Conservation (phyloP, 2,329 filamentous ascomycete genomes). For the Thielaviopsis punctulata region DNA sequence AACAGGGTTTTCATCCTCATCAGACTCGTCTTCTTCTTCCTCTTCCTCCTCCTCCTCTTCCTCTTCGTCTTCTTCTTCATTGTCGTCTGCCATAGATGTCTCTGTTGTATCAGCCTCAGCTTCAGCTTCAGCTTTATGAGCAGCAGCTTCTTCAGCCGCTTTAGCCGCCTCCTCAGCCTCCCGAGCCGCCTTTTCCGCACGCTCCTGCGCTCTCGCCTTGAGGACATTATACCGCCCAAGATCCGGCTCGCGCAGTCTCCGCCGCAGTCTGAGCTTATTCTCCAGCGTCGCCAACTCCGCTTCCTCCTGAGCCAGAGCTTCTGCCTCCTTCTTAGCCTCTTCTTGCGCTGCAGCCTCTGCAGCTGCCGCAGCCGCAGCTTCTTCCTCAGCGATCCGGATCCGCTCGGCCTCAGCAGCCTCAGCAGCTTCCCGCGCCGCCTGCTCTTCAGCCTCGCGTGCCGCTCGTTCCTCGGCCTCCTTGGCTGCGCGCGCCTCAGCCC, state of each 20-base stretch:
- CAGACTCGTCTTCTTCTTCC: slow-evolving; percentile 2
- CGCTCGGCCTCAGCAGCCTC: slow-evolving; percentile 6
- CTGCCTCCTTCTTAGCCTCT: background rate
- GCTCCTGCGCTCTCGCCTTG: background rate
- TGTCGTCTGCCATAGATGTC: background rate
- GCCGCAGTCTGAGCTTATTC: background rate
- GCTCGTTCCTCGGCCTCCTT: slow-evolving; percentile 19
- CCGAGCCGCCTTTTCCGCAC: background rate
- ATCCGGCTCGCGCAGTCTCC: slow-evolving; percentile 1
- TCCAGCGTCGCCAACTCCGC: slow-evolving; percentile 5
- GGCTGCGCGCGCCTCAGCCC: slow-evolving; percentile 18
- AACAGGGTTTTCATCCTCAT: background rate
- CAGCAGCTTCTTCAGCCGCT: slow-evolving; percentile 1
- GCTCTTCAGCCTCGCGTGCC: slow-evolving; percentile 17
- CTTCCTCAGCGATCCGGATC: slow-evolving; percentile 4
- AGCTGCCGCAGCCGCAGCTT: background rate
- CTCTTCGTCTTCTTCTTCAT: background rate
- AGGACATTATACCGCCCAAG: slow-evolving; percentile 2
- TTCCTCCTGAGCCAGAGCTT: slow-evolving; percentile 4
- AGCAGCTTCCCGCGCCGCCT: slow-evolving; percentile 17
- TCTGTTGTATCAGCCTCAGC: background rate
- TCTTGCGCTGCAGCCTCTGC: background rate
- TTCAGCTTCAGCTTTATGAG: background rate
- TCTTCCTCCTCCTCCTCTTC: slow-evolving; percentile 5
- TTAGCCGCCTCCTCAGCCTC: background rate